Base-by-base conservation (phyloP, 2,329 filamentous ascomycete genomes). In the Knufia fluminis region DNA sequence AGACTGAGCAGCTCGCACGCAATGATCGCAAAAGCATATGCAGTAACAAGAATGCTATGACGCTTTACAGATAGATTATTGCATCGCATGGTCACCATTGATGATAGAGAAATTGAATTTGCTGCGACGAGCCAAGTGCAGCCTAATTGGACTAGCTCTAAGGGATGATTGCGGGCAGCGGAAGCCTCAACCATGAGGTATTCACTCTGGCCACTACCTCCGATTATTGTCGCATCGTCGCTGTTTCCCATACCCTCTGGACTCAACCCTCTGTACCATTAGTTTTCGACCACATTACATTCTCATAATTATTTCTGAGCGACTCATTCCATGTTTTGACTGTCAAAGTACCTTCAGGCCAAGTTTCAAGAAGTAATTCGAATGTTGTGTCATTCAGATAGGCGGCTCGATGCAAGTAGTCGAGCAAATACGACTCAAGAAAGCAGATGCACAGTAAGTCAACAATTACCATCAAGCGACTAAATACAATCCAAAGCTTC, bases 391-490 rank as follows among this genome's bases (percentile, higher is more conserved):
- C 66, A 62, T 66, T 64, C 62, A 68, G 66, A 61, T 68, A 68
- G 67, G 65, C 69, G 68, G 22, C 42, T 28, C 68, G 63, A 72
- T 72, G 69, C 67, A 71, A 67, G 66, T 66, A 59, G 68, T 71
- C 66, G 69, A 71, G 67, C 68, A 71, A 60, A 66, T 73, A 61
- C 67, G 57, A 50, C 53, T 67, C 63, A 72, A 72, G 64, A 70
- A 70, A 61, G 67, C 71, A 68, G 70, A 73, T 68, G 70, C 72
- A 68, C 66, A 69, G 71, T 74, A 64, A 61, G 69, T 70, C 52
- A 61, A 65, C 60, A 60, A 60, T 57, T 62, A n/a, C 6, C 58
- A 60, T 35, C 44, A 52, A 61, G 56, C 62, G 60, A 61, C 53
- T 54, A 44, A 56, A 54, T 57, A 28, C 7, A 12, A 31, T 50